Evolutionary conservation across 148 eudicot genomes (phyloP).

Genomic region (Bassia scoparia): DNA sequence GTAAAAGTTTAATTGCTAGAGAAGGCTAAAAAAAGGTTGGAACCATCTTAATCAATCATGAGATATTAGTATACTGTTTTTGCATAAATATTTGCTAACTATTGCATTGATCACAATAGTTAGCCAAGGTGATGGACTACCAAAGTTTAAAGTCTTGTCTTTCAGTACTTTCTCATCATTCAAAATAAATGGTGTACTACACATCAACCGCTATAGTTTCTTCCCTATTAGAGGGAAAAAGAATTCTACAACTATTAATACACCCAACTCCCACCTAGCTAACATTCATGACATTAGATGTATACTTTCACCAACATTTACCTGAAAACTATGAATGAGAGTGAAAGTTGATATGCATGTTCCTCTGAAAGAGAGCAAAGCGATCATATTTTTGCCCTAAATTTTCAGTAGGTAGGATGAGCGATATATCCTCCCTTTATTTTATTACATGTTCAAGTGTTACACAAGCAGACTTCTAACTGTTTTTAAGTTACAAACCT

Average conservation of each 20-base stretch:
- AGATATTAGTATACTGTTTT: neutral
- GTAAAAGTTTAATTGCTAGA: neutral
- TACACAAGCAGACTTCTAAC: conserved; percentile 5
- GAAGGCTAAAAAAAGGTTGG: conserved; percentile 3
- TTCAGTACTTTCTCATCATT: conserved; percentile 30
- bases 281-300: conserved; percentile 34
- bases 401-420: too few relatives aligned
- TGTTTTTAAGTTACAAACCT: neutral
- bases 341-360: conserved; percentile 26
- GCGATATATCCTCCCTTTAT: conserved; percentile 2
- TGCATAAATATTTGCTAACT: neutral
- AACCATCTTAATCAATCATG: conserved; percentile 3
- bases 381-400: conserved; percentile 9
- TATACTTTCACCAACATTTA: conserved; percentile 27
- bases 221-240: conserved; percentile 28
- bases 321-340: conserved; percentile 26
- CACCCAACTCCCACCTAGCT: conserved; percentile 36
- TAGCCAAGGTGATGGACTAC: conserved; percentile 26
- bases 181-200: conserved; percentile 28
- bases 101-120: conserved; percentile 10
- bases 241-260: conserved; percentile 29
- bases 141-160: conserved; percentile 23
- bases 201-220: conserved; percentile 25
- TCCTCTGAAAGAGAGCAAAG: conserved; percentile 22
- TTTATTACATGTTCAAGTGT: neutral